Evolutionary conservation across 371 early-diverging fungal species (phyloP).

Genomic region (Circinella minor): DNA sequence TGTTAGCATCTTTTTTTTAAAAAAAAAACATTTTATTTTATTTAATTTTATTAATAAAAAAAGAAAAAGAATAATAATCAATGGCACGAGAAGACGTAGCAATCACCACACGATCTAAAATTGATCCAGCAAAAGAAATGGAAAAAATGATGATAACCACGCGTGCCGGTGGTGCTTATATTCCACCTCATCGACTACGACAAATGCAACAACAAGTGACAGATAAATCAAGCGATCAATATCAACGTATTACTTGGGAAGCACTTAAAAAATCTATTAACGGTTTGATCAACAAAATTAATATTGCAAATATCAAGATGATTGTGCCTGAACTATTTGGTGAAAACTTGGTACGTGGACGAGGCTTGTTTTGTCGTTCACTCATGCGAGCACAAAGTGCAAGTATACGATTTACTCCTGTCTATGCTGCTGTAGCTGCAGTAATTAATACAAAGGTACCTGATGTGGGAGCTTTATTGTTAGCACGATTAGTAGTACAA

Average conservation of each 20-base stretch:
- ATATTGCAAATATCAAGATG: conserved; percentile 88
- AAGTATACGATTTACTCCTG: conserved; percentile 90
- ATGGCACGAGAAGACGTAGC: conserved; percentile 5
- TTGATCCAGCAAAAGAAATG: conserved; percentile 29
- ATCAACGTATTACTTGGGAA: conserved; percentile 95
- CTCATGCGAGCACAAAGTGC: conserved; percentile 94
- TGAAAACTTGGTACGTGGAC: conserved; percentile 92
- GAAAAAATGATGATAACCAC: conserved; percentile 38
- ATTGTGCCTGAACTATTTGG: conserved; percentile 90
- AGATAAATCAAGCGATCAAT: conserved; percentile 74
- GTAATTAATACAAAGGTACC: conserved; percentile 96
- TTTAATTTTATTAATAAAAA: background rate
- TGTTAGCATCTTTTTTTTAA: too few relatives aligned
- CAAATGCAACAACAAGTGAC: conserved; percentile 82
- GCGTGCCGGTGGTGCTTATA: conserved; percentile 85
- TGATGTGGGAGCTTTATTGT: conserved; percentile 86
- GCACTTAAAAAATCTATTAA: conserved; percentile 94
- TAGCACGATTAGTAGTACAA: conserved; percentile 85
- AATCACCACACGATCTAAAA: background rate
- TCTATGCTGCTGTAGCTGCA: conserved; percentile 89
- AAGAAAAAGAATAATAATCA: background rate
- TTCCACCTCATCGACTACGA: conserved; percentile 89
- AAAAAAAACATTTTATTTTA: background rate
- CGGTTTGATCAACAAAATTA: conserved; percentile 96
- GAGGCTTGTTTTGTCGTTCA: conserved; percentile 88